Percentiles rank a stretch among this genome's conserved stretches.
Evolutionary conservation across 306 rosid genomes (phyloP).

Genomic region (Herpetospermum pedunculosum): DNA sequence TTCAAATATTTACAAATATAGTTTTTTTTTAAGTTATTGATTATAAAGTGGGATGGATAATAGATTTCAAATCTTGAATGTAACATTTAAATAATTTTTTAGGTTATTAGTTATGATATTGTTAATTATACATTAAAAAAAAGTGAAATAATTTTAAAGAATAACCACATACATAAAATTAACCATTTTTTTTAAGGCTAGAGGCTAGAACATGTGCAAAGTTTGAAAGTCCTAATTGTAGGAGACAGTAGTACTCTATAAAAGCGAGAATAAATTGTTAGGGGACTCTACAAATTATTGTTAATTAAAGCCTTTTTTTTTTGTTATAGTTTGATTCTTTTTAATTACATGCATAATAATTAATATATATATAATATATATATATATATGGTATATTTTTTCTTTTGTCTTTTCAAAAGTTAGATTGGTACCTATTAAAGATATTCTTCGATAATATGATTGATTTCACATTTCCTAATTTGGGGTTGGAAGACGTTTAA

Average conservation of each 20-base stretch:
- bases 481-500: background rate
- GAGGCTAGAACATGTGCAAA: constrained; percentile 4
- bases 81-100: too few species aligned
- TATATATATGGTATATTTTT: background rate
- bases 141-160: background rate
- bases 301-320: background rate
- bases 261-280: background rate
- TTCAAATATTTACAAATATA: too few species aligned
- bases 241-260: background rate
- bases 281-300: background rate
- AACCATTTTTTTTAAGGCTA: background rate
- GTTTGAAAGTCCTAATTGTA: constrained; percentile 5
- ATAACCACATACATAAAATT: background rate
- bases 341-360: background rate
- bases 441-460: background rate
- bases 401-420: background rate
- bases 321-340: background rate
- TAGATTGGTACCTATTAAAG: background rate
- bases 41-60: too few species aligned
- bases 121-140: background rate
- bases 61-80: background rate
- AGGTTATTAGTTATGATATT: background rate
- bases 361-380: background rate
- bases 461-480: constrained; percentile 2
- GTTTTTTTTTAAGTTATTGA: too few species aligned